phyloP scores from a whole-genome alignment of 768 basidiomycete species.

The Tephrocybe sp. region DNA sequence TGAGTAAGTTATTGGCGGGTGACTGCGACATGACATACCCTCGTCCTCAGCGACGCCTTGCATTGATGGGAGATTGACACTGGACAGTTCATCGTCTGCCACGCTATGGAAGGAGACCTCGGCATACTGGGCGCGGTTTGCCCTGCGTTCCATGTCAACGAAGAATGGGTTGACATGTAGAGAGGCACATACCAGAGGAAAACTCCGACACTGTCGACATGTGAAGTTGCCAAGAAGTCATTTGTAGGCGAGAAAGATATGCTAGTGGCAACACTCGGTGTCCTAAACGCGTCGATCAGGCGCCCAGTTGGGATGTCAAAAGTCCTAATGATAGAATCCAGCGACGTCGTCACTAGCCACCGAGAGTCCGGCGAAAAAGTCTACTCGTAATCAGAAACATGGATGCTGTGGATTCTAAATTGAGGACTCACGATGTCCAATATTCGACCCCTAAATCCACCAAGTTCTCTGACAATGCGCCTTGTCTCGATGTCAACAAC shows the following conservation, averaged over 20 bases:
- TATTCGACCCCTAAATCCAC: slow-evolving; percentile 80
- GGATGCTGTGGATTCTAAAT: not conserved
- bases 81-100: slow-evolving; percentile 70
- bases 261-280: slow-evolving; percentile 84
- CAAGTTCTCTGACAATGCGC: slow-evolving; percentile 85
- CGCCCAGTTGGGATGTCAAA: slow-evolving; percentile 94
- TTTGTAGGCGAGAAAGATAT: slow-evolving; percentile 92
- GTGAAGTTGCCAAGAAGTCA: slow-evolving; percentile 94
- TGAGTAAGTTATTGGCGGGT: not conserved
- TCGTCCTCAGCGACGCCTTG: slow-evolving; percentile 82
- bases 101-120: slow-evolving; percentile 82
- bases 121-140: slow-evolving; percentile 92
- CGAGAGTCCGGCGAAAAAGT: slow-evolving; percentile 94
- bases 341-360: slow-evolving; percentile 86
- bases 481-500: slow-evolving; percentile 91
- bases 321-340: slow-evolving; percentile 91
- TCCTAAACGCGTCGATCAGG: slow-evolving; percentile 90
- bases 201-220: slow-evolving; percentile 92
- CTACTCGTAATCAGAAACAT: slow-evolving; percentile 39
- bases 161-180: not conserved
- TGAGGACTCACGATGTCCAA: slow-evolving; percentile 73
- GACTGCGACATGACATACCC: slow-evolving; percentile 42
- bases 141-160: slow-evolving; percentile 48
- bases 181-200: slow-evolving; percentile 75
- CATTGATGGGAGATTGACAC: slow-evolving; percentile 77